Evolutionary conservation across 1,139 yeast species (phyloP).

Genomic region (Magnusiomyces sp.): DNA sequence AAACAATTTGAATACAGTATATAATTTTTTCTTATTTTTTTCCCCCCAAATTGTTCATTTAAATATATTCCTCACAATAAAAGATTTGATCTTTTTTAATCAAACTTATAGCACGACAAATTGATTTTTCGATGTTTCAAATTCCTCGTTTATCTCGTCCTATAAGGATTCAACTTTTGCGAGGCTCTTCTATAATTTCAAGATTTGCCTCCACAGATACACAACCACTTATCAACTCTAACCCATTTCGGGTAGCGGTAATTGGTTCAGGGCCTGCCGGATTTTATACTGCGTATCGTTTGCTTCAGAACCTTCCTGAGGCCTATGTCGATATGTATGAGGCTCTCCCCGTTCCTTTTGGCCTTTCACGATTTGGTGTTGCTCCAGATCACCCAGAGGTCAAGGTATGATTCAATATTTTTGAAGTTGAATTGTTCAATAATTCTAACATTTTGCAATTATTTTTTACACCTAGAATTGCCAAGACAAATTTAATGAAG

Average conservation of each 20-base stretch:
- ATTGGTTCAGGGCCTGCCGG: constrained; percentile 98
- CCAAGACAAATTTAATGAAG: constrained; percentile 59
- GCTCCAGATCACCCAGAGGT: constrained; percentile 99
- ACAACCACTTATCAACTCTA: background rate
- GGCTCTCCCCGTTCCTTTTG: constrained; percentile 80
- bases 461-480: constrained; percentile 36
- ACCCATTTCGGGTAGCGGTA: constrained; percentile 46
- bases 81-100: no score
- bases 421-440: background rate
- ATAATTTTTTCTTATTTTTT: no score
- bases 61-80: no score
- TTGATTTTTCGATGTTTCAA: no score
- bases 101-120: no score
- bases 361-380: constrained; percentile 88
- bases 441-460: constrained; percentile 21
- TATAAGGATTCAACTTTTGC: no score
- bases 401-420: constrained; percentile 51
- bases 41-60: no score
- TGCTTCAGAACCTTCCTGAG: constrained; percentile 44
- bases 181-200: no score
- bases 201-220: no score
- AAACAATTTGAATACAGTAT: no score
- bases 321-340: constrained; percentile 50
- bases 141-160: no score
- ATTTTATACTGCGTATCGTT: constrained; percentile 76